Conservation (phyloP, 1,139 yeast species). For the Citeromyces siamensis region DNA sequence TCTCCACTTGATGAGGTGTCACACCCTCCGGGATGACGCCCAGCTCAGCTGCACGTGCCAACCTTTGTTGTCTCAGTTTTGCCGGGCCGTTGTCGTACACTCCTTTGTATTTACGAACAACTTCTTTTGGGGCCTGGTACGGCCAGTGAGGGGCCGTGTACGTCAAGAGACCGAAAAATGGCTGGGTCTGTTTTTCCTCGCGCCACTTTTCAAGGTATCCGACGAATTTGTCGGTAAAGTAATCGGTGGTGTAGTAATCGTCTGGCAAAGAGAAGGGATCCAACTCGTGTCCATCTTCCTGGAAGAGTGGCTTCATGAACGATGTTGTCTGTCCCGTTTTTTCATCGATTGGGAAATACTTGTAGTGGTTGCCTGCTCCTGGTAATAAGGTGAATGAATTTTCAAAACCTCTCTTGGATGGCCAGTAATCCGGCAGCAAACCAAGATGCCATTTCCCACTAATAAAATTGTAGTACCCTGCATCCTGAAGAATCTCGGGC, state of each 20-base stretch:
- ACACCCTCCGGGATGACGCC: conserved; percentile 32
- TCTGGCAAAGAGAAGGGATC: conserved; percentile 29
- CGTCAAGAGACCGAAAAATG: conserved; percentile 39
- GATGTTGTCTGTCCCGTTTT: conserved; percentile 14
- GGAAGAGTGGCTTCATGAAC: conserved; percentile 25
- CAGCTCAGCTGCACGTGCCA: conserved; percentile 25
- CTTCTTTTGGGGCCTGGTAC: conserved; percentile 37
- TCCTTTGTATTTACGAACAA: conserved; percentile 34
- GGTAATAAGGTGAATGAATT: conserved; percentile 37
- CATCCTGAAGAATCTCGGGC: conserved; percentile 36
- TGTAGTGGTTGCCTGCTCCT: conserved; percentile 48
- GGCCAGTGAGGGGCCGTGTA: conserved; percentile 59
- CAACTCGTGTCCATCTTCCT: conserved; percentile 23
- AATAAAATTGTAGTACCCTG: conserved; percentile 34
- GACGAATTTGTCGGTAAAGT: conserved; percentile 25
- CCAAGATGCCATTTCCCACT: conserved; percentile 56
- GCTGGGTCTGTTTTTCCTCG: conserved; percentile 22
- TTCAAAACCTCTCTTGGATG: conserved; percentile 33
- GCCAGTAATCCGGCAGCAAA: conserved; percentile 34
- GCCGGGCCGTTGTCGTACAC: conserved; percentile 37
- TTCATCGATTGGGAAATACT: conserved; percentile 28
- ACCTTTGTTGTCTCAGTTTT: conserved; percentile 25
- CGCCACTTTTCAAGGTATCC: conserved; percentile 23
- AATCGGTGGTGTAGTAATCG: conserved; percentile 32
- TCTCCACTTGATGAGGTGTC: conserved; percentile 32